These are phyloP conservation scores for Pisolithus tinctorius DNA, from an alignment of 768 basidiomycete species.

Conservation along the genomic window DNA sequence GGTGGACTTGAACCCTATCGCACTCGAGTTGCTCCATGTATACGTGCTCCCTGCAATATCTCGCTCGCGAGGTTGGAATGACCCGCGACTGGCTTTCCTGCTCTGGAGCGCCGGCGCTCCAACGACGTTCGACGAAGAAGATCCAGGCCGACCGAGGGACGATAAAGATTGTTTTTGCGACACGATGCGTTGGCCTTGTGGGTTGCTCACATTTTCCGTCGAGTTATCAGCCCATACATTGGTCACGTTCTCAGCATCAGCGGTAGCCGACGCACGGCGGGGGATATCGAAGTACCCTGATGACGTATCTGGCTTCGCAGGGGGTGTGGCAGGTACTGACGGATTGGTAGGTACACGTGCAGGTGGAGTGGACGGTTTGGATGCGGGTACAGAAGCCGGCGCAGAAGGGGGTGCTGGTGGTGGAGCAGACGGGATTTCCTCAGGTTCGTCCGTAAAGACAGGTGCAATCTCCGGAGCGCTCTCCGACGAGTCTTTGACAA, in stretches of 20 bases:
- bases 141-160: slow-evolving; percentile 18
- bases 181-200: slow-evolving; percentile 13
- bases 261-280: slow-evolving; percentile 19
- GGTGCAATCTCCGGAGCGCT: slow-evolving; percentile 33
- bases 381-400: slow-evolving; percentile 10
- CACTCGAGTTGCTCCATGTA: slow-evolving; percentile 25
- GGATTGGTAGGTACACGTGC: slow-evolving; percentile 12
- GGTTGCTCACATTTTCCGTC: slow-evolving; percentile 9
- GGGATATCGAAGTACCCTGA: slow-evolving; percentile 21
- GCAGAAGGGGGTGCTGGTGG: slow-evolving; percentile 6
- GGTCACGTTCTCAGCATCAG: slow-evolving; percentile 14
- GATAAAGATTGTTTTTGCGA: slow-evolving; percentile 18
- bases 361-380: slow-evolving; percentile 13
- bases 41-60: slow-evolving; percentile 26
- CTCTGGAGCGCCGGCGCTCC: slow-evolving; percentile 12
- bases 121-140: slow-evolving; percentile 21
- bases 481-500: slow-evolving; percentile 11
- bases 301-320: background rate
- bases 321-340: slow-evolving; percentile 12
- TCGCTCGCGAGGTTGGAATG: slow-evolving; percentile 20
- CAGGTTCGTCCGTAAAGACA: slow-evolving; percentile 47
- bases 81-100: slow-evolving; percentile 18
- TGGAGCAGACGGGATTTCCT: slow-evolving; percentile 20
- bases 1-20: slow-evolving; percentile 14
- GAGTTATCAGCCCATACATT: slow-evolving; percentile 28